phyloP scores from a whole-genome alignment of 2,329 filamentous ascomycete genomes.

The Orbilia oligospora region DNA sequence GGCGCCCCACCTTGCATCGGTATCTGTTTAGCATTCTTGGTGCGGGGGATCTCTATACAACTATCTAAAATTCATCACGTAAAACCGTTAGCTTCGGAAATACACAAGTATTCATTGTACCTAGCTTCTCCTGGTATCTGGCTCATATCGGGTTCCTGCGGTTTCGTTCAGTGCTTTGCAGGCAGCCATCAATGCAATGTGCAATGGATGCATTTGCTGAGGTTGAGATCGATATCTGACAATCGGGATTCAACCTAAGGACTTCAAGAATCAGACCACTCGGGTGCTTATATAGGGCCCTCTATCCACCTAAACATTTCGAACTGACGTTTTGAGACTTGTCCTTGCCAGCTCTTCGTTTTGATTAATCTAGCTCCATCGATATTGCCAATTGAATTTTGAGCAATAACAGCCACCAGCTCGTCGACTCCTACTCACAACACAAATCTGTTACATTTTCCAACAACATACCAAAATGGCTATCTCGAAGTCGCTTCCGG shows the following conservation, averaged over 20 bases:
- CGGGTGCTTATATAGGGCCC: conserved; percentile 44
- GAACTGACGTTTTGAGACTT: conserved; percentile 13
- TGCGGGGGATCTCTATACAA: conserved; percentile 33
- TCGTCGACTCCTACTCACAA: too few species aligned
- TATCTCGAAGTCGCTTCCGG: conserved; percentile 58
- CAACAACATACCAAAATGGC: conserved; percentile 34
- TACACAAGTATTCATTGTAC: conserved; percentile 8
- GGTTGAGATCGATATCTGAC: conserved; percentile 11
- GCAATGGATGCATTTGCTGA: neutral
- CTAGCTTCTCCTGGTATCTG: conserved; percentile 27
- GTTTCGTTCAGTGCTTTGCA: conserved; percentile 9
- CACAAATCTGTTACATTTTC: conserved; percentile 21
- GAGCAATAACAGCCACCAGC: too few species aligned
- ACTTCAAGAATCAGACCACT: conserved; percentile 52
- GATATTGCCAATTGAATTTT: neutral
- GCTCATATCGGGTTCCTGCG: conserved; percentile 44
- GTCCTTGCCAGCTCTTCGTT: neutral
- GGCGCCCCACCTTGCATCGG: conserved; percentile 22
- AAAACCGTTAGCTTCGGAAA: conserved; percentile 42
- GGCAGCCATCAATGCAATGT: neutral
- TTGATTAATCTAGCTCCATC: neutral
- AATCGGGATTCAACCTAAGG: conserved; percentile 27
- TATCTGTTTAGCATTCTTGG: conserved; percentile 4
- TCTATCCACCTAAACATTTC: conserved; percentile 4
- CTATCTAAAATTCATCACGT: conserved; percentile 54